Evolutionary conservation across 164 flowering plant species (phyloP).

Genomic region (Berberis vulgaris): DNA sequence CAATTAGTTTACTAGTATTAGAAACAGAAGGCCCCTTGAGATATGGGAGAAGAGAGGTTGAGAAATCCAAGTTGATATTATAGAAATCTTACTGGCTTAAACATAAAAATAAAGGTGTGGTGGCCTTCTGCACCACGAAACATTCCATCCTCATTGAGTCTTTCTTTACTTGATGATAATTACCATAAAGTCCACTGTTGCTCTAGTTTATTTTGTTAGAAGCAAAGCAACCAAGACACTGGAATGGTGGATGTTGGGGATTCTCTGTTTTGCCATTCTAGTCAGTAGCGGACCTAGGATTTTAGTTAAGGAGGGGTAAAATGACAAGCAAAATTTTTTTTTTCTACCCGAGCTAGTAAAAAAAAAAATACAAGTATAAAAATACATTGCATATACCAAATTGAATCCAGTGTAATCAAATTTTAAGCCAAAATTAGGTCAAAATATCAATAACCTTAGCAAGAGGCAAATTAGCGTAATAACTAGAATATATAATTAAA

Average conservation of each 20-base stretch:
- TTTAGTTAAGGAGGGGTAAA: too few relatives aligned
- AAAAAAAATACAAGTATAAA: too few relatives aligned
- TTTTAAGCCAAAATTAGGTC: too few relatives aligned
- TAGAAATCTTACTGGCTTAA: neutral
- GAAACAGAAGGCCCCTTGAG: neutral
- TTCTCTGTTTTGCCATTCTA: neutral
- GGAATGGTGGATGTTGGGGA: neutral
- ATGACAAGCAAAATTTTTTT: too few relatives aligned
- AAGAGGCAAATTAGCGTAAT: too few relatives aligned
- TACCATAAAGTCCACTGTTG: neutral
- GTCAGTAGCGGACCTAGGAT: too few relatives aligned
- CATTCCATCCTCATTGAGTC: slow-evolving; percentile 7
- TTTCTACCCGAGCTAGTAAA: too few relatives aligned
- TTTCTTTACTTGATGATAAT: neutral
- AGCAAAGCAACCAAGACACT: neutral
- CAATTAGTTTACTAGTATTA: neutral
- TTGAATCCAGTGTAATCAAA: too few relatives aligned
- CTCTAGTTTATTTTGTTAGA: neutral
- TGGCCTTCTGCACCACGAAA: slow-evolving; percentile 8
- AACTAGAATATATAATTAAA: too few relatives aligned
- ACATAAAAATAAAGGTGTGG: neutral
- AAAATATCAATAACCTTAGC: too few relatives aligned
- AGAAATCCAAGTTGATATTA: neutral
- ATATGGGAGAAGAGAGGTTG: neutral
- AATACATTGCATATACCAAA: too few relatives aligned